These are phyloP conservation scores for Ambrosia trifida DNA, from an alignment of 129 eudicot genomes.

Conservation along the genomic window DNA sequence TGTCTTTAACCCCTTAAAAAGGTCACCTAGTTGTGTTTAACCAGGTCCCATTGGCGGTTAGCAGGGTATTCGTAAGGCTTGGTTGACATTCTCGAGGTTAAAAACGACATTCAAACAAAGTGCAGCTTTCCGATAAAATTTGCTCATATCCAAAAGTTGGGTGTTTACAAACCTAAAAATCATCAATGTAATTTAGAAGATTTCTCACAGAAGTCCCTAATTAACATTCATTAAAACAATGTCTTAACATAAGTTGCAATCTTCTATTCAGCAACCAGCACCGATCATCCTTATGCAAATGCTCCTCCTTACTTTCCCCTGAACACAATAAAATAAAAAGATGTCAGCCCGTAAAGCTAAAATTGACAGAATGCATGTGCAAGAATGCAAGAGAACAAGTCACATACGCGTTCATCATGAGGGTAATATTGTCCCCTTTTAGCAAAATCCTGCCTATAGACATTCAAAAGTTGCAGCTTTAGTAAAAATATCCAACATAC, in stretches of 20 bases:
- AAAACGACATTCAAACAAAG: neutral
- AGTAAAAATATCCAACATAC: neutral
- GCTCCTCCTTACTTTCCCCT: conserved; percentile 34
- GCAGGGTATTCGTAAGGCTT: no score
- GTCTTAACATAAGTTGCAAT: conserved; percentile 1
- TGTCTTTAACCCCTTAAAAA: no score
- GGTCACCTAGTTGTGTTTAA: no score
- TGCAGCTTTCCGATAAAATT: neutral
- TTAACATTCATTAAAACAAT: conserved; percentile 1
- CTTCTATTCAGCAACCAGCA: neutral
- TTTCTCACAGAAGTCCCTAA: conserved; percentile 13
- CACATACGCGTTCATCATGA: conserved; percentile 74
- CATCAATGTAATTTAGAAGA: conserved; percentile 4
- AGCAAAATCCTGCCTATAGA: conserved; percentile 61
- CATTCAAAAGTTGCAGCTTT: neutral
- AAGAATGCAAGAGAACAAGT: neutral
- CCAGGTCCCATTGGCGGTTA: no score
- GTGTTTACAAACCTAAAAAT: conserved; percentile 11
- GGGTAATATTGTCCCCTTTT: conserved; percentile 72
- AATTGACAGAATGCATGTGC: neutral
- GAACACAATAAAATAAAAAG: conserved; percentile 9
- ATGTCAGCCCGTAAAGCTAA: neutral
- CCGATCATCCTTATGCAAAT: conserved; percentile 17
- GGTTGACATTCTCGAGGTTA: neutral
- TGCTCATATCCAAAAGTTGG: conserved; percentile 10